phyloP scores from a whole-genome alignment of 2,329 filamentous ascomycete genomes.

The Stemphylium beticola region DNA sequence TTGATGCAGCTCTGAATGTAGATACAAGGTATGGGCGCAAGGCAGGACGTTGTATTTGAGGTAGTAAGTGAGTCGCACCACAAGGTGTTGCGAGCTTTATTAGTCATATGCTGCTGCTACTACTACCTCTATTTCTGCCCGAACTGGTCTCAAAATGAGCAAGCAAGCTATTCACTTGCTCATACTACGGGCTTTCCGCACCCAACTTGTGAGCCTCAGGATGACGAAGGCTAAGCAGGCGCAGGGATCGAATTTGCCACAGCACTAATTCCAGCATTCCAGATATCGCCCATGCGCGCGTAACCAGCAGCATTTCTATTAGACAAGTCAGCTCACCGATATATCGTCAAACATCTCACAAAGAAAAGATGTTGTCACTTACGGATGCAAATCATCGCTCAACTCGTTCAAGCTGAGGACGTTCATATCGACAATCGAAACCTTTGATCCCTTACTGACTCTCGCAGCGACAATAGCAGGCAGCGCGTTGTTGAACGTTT shows the following conservation, averaged over 20 bases:
- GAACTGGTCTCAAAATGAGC: too few species aligned
- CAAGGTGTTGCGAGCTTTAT: too few species aligned
- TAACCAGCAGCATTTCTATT: slow-evolving; percentile 35
- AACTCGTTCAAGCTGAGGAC: slow-evolving; percentile 25
- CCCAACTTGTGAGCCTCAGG: too few species aligned
- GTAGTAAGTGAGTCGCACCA: too few species aligned
- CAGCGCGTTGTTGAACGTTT: slow-evolving; percentile 35
- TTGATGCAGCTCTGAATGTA: too few species aligned
- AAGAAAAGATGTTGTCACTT: slow-evolving; percentile 1
- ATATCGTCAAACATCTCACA: background rate
- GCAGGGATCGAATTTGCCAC: slow-evolving; percentile 8
- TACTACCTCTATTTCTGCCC: too few species aligned
- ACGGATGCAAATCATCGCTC: slow-evolving; percentile 38
- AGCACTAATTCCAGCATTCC: slow-evolving; percentile 25
- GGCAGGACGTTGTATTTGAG: too few species aligned
- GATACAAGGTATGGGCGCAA: too few species aligned
- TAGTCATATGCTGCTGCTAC: too few species aligned
- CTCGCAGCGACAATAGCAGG: slow-evolving; percentile 29
- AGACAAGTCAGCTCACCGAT: background rate
- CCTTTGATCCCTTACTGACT: slow-evolving; percentile 28
- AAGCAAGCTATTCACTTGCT: too few species aligned
- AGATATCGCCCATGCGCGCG: slow-evolving; percentile 37
- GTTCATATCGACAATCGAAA: slow-evolving; percentile 36
- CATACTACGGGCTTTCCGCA: too few species aligned
- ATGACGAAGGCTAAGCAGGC: background rate